Conservation (phyloP, 768 basidiomycete genomes). For the Tulasnella sp. region DNA sequence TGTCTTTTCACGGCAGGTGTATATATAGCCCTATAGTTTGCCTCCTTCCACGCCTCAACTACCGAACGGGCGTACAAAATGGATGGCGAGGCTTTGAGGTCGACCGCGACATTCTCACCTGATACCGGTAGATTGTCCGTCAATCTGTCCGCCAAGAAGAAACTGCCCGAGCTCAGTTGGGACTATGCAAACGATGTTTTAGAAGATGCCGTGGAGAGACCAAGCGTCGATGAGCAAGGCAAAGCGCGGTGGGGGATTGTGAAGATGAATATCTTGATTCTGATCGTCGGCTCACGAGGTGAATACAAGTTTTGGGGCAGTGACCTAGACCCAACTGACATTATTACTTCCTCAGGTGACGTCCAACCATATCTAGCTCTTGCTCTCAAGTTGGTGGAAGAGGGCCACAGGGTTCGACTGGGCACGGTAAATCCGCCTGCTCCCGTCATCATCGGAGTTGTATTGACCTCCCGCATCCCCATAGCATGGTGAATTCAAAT, state of each 20-base stretch:
- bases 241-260: too few species aligned
- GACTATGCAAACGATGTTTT: conserved; percentile 37
- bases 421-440: too few species aligned
- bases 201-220: conserved; percentile 44
- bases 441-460: too few species aligned
- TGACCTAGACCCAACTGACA: neutral
- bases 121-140: conserved; percentile 43
- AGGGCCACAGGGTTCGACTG: conserved; percentile 50
- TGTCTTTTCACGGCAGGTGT: too few species aligned
- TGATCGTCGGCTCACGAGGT: conserved; percentile 60
- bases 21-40: too few species aligned
- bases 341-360: conserved; percentile 35
- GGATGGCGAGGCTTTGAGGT: conserved; percentile 35
- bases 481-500: too few species aligned
- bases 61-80: too few species aligned
- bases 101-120: conserved; percentile 32
- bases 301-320: conserved; percentile 19
- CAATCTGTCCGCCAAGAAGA: conserved; percentile 38
- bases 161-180: conserved; percentile 40
- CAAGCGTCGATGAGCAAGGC: neutral
- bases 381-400: conserved; percentile 36
- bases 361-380: conserved; percentile 58
- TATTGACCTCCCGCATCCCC: too few species aligned
- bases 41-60: too few species aligned
- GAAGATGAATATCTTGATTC: conserved; percentile 47